Evolutionary conservation across 2,329 filamentous ascomycete species (phyloP), one percentile per base, ranked within the genome.

Genomic region (Volutella citrinella): DNA sequence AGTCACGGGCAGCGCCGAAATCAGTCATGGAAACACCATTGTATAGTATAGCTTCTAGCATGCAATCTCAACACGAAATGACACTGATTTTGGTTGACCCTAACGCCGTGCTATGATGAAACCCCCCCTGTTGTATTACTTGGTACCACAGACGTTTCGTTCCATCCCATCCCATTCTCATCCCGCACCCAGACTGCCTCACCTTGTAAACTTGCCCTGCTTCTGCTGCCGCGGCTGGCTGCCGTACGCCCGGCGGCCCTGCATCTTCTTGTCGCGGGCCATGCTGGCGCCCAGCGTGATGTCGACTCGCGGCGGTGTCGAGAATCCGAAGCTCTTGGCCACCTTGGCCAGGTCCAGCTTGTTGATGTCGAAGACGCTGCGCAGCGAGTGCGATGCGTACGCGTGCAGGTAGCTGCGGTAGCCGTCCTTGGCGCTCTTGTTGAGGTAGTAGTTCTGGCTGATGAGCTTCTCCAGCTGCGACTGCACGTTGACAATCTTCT

Each of bases 391-490:
- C 38, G 83, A 89, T 15, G 91, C 89, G 58, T 98, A 98, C 1
- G 93, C 91, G 61, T 97, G 89, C 16, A 98, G 76, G 61, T 98
- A 98, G 14, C 86, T 87, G 40, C 87, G 78, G 69, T 93, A 95
- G 5, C 87, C 80, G 43, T 83, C 80, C 66, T 83, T 84, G 42
- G 80, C 80, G 51, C 72, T 78, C 76, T 95, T 93, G 70, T 96
- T 93, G 38, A 98, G 76, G 63, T 96, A 96, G 70, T 97, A 97
- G 66, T 98, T 97, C 61, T 93, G 86, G 19, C 79, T 80, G 53
- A 98, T 94, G 48, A 97, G 76, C 66, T 91, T 93, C 73, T 97
- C 91, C 9, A 97, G 78, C 64, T 96, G 89, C 53, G 85, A 80
- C 68, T 94, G 83, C 49, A 95, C 82, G 55, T 94, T 93, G 54